phyloP scores from a whole-genome alignment of 176 grass and related monocot genomes.

The Raddia distichophylla region DNA sequence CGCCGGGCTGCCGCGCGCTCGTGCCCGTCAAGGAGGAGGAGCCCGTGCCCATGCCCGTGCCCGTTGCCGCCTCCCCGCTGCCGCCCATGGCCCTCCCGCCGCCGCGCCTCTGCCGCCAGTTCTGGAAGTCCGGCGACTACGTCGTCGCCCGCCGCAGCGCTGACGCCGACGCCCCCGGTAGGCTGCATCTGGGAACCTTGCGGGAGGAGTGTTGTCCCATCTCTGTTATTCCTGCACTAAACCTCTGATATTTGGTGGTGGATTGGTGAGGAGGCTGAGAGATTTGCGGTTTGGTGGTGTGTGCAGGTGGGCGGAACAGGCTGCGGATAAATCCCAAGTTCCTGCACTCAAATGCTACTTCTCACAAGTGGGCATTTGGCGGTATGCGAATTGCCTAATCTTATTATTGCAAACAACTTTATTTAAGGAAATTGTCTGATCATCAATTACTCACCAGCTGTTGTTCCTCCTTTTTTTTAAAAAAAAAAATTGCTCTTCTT shows the following conservation, averaged over 20 bases:
- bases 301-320: conserved; percentile 54
- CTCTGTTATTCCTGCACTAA: conserved; percentile 23
- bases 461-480: background rate
- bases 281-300: conserved; percentile 33
- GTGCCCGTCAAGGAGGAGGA: conserved; percentile 62
- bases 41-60: conserved; percentile 32
- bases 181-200: conserved; percentile 34
- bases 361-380: conserved; percentile 82
- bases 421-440: conserved; percentile 7
- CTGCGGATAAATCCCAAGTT: conserved; percentile 71
- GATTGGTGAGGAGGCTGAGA: background rate
- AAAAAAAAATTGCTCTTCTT: background rate
- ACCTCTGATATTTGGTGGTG: conserved; percentile 8
- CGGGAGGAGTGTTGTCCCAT: background rate
- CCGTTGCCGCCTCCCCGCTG: conserved; percentile 28
- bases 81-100: conserved; percentile 39
- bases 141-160: conserved; percentile 63
- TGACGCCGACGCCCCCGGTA: conserved; percentile 51
- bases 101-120: conserved; percentile 70
- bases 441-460: background rate
- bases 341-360: conserved; percentile 80
- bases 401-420: conserved; percentile 4
- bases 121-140: conserved; percentile 98
- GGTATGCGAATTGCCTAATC: conserved; percentile 42
- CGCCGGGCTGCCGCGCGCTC: conserved; percentile 41